phyloP scores from a whole-genome alignment of 2,329 filamentous ascomycete species.

The Harringtonia aguacate region DNA sequence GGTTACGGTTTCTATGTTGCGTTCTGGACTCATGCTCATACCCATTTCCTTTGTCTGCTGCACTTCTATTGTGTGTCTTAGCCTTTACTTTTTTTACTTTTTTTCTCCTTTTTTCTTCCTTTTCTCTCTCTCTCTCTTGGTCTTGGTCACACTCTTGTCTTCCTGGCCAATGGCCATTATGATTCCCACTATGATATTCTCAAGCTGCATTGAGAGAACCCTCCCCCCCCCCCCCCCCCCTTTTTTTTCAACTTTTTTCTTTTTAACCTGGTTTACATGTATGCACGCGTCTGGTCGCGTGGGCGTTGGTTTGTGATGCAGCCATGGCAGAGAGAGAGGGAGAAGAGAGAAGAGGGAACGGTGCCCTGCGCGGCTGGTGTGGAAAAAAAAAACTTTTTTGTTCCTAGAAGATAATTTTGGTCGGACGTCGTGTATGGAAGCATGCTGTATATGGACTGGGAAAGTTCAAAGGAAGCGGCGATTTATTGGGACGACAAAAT shows the following conservation, averaged over 20 bases:
- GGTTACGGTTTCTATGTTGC: no score
- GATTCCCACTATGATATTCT: no score
- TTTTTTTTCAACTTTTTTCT: neutral
- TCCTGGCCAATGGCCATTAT: neutral
- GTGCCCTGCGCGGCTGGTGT: neutral
- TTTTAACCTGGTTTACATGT: neutral
- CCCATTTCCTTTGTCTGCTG: conserved; percentile 2
- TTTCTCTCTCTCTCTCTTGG: neutral
- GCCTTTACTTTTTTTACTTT: neutral
- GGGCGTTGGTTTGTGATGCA: neutral
- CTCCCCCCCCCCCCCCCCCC: no score
- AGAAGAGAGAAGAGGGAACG: neutral
- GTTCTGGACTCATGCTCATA: neutral
- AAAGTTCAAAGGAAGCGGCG: no score
- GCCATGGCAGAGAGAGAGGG: neutral
- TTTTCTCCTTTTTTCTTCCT: neutral
- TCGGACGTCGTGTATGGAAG: no score
- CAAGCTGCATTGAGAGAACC: no score
- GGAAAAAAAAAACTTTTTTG: no score
- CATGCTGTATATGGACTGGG: no score
- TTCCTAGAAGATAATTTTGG: no score
- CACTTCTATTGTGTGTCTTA: conserved; percentile 3
- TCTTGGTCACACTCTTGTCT: neutral
- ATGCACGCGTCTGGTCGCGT: no score
- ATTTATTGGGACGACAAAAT: no score